Percentiles rank a stretch among this genome's conserved stretches.
These are phyloP conservation scores for Acacia acuminata DNA, from an alignment of 306 rosid species.

Conservation along the genomic window DNA sequence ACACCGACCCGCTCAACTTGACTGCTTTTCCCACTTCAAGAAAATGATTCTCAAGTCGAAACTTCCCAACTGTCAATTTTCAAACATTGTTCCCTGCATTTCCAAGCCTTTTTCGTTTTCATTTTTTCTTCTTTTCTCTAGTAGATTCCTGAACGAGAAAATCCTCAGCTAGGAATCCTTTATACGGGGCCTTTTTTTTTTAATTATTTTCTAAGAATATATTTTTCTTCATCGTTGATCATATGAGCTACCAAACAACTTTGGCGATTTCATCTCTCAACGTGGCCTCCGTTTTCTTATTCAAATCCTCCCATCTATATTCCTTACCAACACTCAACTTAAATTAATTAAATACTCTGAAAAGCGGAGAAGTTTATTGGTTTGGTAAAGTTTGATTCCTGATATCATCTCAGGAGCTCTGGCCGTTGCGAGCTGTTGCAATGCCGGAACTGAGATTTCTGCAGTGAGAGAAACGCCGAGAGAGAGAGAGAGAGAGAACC, in stretches of 20 bases:
- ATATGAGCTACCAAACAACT: slow-evolving; percentile 11
- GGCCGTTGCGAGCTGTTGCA: slow-evolving; percentile 12
- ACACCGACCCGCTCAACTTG: not conserved
- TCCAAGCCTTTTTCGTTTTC: not conserved
- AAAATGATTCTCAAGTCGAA: not conserved
- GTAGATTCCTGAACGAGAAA: not conserved
- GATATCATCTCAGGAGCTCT: not conserved
- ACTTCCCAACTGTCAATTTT: not conserved
- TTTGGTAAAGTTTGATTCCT: slow-evolving; percentile 19
- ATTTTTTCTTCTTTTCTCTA: not conserved
- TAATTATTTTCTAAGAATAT: not conserved
- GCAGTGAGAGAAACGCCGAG: slow-evolving; percentile 17
- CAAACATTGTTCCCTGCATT: not conserved
- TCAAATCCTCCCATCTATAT: not conserved
- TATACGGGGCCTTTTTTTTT: not conserved
- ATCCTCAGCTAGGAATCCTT: not conserved
- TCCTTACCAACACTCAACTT: not conserved
- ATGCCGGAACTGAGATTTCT: slow-evolving; percentile 41
- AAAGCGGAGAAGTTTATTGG: slow-evolving; percentile 11
- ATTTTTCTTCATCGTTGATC: not conserved
- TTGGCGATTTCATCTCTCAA: slow-evolving; percentile 14
- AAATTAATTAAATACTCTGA: not conserved
- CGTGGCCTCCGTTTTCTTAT: not conserved
- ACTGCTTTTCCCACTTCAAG: not conserved
- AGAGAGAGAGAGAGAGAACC: not conserved